Base-by-base conservation (phyloP, 495 filamentous ascomycete species). In the Trichoderma orchidacearum region DNA sequence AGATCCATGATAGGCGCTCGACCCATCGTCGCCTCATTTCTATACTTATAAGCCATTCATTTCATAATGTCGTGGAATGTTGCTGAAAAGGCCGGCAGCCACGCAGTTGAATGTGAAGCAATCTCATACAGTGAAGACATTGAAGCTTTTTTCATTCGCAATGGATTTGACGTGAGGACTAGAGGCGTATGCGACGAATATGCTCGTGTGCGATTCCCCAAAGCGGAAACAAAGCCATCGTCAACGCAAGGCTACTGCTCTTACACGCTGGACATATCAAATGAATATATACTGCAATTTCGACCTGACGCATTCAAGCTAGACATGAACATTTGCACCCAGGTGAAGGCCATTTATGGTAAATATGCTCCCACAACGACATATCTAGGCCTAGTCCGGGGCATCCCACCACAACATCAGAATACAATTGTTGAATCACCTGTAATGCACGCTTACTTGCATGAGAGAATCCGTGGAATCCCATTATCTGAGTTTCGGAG, bases 191-290 rank as follows among this genome's bases (percentile, higher is more conserved):
- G 51, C 27, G 51, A 53, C 25, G 30, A 21, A n/a, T 53, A 30
- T 21, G 51, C 51, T 6, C 51, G 30, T n/a, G 27, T 18, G 11
- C 51, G 12, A 5, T 53, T 53, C 27, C 51, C 51, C 2, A 27
- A 23, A 17, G 5, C 18, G 15, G 30, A 30, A 32, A 3, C 51
- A 6, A 53, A 5, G 17, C 28, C 51, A 11, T 3, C 28, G 51
- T 3, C 27, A 23, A 53, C 59, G 17, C 79, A 81, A 55, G 79
- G 78, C 34, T 76, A 73, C 61, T 82, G 79, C 58, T 80, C 78
- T 21, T 71, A 71, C 58, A 79, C 78, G 0, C 36, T 81, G 6
- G 65, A 66, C 30, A 64, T 76, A 13, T 66, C 63, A 28, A 53
- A 62, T 5, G 59, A 68, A 28, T 60, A 54, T 8, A 68, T 78